Percentiles rank a stretch among this genome's conserved stretches.
These are phyloP conservation scores for Atalantia buxifolia DNA, from an alignment of 345 rosid genomes.

Conservation along the genomic window DNA sequence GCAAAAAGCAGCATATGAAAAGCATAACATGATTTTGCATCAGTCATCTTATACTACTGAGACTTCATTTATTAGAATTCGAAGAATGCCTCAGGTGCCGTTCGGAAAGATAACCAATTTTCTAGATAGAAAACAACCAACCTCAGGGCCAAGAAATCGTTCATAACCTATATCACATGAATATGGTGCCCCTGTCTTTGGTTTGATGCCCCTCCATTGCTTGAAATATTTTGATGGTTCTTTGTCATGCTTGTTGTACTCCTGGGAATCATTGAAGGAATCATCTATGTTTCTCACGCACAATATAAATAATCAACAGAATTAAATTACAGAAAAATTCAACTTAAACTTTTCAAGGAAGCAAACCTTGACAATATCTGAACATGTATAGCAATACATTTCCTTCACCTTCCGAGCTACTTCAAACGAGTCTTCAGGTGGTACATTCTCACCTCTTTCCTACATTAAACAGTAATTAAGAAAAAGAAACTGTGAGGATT, in stretches of 20 bases:
- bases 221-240: slow-evolving; percentile 86
- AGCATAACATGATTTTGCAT: slow-evolving; percentile 5
- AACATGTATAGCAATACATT: slow-evolving; percentile 81
- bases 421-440: slow-evolving; percentile 93
- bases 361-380: slow-evolving; percentile 93
- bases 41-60: background rate
- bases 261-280: slow-evolving; percentile 50
- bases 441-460: slow-evolving; percentile 99
- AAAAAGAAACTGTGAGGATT: slow-evolving; percentile 2
- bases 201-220: slow-evolving; percentile 92
- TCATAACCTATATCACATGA: slow-evolving; percentile 96
- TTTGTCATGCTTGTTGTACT: slow-evolving; percentile 94
- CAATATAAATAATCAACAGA: background rate
- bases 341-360: slow-evolving; percentile 1
- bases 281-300: slow-evolving; percentile 1
- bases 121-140: slow-evolving; percentile 26
- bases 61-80: background rate
- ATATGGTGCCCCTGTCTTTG: slow-evolving; percentile 97
- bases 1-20: slow-evolving; percentile 8
- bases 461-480: slow-evolving; percentile 33
- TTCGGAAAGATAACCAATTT: background rate
- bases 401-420: slow-evolving; percentile 97
- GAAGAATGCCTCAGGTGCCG: background rate
- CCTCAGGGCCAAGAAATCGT: slow-evolving; percentile 99
- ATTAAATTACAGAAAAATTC: background rate